Evolutionary conservation across 2,329 filamentous ascomycete genomes (phyloP).

Genomic region (Xylariaceae sp.): DNA sequence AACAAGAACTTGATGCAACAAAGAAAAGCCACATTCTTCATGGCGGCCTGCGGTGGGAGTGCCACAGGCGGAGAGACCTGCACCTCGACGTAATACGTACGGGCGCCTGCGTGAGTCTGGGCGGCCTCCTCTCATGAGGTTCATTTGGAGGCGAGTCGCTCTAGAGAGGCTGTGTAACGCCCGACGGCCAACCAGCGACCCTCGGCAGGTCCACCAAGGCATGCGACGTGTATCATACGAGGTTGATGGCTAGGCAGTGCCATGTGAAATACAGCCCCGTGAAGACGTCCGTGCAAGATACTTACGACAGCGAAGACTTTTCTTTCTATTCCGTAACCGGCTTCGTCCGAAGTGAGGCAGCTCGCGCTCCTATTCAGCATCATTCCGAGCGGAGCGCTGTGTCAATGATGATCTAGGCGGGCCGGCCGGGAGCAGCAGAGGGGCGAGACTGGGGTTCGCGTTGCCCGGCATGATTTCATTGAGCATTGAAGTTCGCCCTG

Average conservation of each 20-base stretch:
- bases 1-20: slow-evolving; percentile 4
- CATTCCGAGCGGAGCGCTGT: too few relatives aligned
- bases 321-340: not conserved
- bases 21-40: slow-evolving; percentile 5
- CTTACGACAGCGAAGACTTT: not conserved
- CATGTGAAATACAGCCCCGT: not conserved
- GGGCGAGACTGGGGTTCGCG: too few relatives aligned
- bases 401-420: too few relatives aligned
- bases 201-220: slow-evolving; percentile 9
- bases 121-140: slow-evolving; percentile 15
- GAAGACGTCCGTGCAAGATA: too few relatives aligned
- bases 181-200: slow-evolving; percentile 13
- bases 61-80: slow-evolving; percentile 12
- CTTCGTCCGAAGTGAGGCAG: too few relatives aligned
- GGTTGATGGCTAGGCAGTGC: not conserved
- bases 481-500: slow-evolving; percentile 1
- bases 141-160: not conserved
- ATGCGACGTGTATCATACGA: not conserved
- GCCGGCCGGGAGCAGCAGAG: not conserved
- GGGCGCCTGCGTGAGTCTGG: slow-evolving; percentile 7
- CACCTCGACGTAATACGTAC: slow-evolving; percentile 20
- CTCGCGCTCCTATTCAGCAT: too few relatives aligned
- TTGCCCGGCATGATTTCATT: slow-evolving; percentile 21
- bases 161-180: slow-evolving; percentile 19
- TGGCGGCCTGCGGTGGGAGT: not conserved